These are phyloP conservation scores for Penicillium sp. DNA, from an alignment of 2,329 filamentous ascomycete genomes.

Conservation along the genomic window DNA sequence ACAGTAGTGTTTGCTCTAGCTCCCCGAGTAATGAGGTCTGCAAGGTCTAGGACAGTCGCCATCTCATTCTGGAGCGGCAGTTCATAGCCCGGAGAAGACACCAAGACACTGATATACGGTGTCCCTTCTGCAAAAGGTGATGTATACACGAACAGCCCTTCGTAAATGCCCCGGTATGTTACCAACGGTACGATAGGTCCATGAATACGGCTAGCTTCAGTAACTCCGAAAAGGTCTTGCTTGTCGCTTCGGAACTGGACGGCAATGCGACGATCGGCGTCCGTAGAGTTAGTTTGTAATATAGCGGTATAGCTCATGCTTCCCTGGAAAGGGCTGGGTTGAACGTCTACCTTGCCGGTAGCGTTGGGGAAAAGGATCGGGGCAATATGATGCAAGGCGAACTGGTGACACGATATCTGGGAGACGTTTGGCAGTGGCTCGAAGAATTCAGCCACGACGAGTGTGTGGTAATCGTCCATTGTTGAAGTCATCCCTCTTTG, in stretches of 20 bases:
- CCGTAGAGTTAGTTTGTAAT: background rate
- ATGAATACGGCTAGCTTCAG: constrained; percentile 12
- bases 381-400: constrained; percentile 13
- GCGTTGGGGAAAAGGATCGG: constrained; percentile 10
- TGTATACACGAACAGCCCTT: constrained; percentile 16
- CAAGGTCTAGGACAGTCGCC: constrained; percentile 12
- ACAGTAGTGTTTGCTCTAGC: constrained; percentile 10
- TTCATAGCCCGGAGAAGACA: constrained; percentile 14
- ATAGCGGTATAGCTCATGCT: constrained; percentile 19
- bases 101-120: constrained; percentile 17
- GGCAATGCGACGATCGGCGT: too few species aligned
- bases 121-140: constrained; percentile 16
- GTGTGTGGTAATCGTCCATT: constrained; percentile 15
- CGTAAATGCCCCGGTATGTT: constrained; percentile 16
- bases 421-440: constrained; percentile 15
- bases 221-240: constrained; percentile 14
- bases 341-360: constrained; percentile 12
- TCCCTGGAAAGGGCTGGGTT: constrained; percentile 13
- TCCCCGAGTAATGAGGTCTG: constrained; percentile 15
- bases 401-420: constrained; percentile 14
- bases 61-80: constrained; percentile 14
- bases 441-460: constrained; percentile 14
- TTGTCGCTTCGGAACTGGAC: constrained; percentile 11
- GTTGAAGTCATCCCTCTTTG: background rate
- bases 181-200: constrained; percentile 14